These are phyloP conservation scores for Blastobotrys ciferrii DNA, from an alignment of 1,139 yeast genomes.

Conservation along the genomic window DNA sequence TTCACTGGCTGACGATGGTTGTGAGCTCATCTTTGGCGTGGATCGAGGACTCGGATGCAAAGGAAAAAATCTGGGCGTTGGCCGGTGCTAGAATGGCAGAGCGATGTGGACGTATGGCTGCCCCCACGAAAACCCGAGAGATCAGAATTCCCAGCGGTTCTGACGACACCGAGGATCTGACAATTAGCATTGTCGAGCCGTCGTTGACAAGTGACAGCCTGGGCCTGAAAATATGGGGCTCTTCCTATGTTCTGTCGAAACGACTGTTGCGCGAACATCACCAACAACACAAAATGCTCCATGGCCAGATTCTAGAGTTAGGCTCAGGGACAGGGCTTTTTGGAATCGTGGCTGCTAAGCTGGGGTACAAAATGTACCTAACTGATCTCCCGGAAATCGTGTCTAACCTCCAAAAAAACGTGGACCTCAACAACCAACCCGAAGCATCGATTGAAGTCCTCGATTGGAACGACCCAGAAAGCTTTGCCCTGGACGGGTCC, in stretches of 20 bases:
- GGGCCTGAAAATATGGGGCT: slow-evolving; percentile 96
- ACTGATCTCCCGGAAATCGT: slow-evolving; percentile 82
- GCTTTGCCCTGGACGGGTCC: slow-evolving; percentile 37
- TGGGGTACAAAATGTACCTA: slow-evolving; percentile 52
- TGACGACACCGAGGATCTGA: slow-evolving; percentile 8
- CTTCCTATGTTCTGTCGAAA: slow-evolving; percentile 68
- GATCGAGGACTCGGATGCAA: slow-evolving; percentile 41
- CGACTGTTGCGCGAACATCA: slow-evolving; percentile 41
- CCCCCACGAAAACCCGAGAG: slow-evolving; percentile 63
- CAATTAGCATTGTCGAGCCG: slow-evolving; percentile 67
- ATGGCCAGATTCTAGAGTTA: slow-evolving; percentile 54
- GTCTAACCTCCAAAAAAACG: slow-evolving; percentile 61
- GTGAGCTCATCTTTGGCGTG: slow-evolving; percentile 57
- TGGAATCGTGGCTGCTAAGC: slow-evolving; percentile 59
- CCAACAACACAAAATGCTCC: slow-evolving; percentile 19
- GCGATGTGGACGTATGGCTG: slow-evolving; percentile 83
- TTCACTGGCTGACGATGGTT: slow-evolving; percentile 64
- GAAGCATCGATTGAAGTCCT: slow-evolving; percentile 47
- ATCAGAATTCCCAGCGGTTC: slow-evolving; percentile 29
- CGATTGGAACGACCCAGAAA: slow-evolving; percentile 70
- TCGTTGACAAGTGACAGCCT: slow-evolving; percentile 80
- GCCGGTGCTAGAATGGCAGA: slow-evolving; percentile 73
- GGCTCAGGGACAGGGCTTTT: slow-evolving; percentile 95
- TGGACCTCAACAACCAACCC: slow-evolving; percentile 45
- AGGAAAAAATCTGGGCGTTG: slow-evolving; percentile 48